phyloP scores from a whole-genome alignment of 371 early-diverging fungal genomes.

The Mortierella sp. region DNA sequence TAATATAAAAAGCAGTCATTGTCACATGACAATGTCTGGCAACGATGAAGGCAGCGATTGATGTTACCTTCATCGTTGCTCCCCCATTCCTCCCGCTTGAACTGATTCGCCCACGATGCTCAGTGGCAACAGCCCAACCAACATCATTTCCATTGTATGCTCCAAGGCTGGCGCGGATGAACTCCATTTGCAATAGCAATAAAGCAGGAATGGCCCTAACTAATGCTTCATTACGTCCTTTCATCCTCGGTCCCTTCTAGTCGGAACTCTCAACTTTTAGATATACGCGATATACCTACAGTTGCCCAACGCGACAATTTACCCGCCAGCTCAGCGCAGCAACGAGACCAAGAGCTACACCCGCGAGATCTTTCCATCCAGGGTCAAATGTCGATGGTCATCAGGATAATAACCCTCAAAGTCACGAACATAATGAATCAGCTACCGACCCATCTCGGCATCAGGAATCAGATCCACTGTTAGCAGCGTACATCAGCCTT shows the following conservation, averaged over 20 bases:
- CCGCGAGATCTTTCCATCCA: background rate
- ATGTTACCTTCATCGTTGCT: background rate
- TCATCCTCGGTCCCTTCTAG: constrained; percentile 5
- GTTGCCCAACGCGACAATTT: constrained; percentile 34
- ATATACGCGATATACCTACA: constrained; percentile 49
- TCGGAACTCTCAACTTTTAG: constrained; percentile 49
- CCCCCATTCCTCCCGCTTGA: background rate
- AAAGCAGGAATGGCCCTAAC: background rate
- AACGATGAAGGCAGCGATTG: background rate
- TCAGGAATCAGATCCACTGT: constrained; percentile 43
- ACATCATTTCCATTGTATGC: constrained; percentile 51
- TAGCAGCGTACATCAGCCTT: constrained; percentile 32
- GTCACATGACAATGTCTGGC: background rate
- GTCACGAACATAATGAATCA: background rate
- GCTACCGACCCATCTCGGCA: background rate
- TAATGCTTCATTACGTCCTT: background rate
- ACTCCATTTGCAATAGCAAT: background rate
- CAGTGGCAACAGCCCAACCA: constrained; percentile 46
- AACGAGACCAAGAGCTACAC: constrained; percentile 9
- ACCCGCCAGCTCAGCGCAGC: constrained; percentile 36
- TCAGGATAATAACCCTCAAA: too few relatives aligned
- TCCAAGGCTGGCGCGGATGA: too few relatives aligned
- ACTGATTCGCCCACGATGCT: constrained; percentile 30
- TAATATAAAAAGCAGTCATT: too few relatives aligned
- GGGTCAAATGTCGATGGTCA: background rate